A percentile compares a stretch with the other conserved stretches of the same genome.
Evolutionary conservation across 345 rosid species (phyloP).

Genomic region (Brassica napus): DNA sequence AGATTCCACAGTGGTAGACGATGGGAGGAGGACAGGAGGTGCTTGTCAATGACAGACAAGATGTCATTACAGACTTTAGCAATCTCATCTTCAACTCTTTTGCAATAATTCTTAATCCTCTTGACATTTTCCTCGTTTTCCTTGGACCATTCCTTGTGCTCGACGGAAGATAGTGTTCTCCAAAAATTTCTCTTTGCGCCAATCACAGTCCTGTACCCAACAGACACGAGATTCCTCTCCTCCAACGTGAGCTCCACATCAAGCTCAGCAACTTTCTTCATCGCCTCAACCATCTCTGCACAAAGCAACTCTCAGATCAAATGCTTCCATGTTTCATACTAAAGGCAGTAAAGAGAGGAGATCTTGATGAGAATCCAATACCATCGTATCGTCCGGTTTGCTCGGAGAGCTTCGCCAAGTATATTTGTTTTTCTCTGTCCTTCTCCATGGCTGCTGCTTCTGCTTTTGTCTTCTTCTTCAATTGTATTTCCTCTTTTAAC

Average conservation of each 20-base stretch:
- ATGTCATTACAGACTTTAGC: constrained; percentile 68
- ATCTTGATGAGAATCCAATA: constrained; percentile 13
- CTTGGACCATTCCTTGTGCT: constrained; percentile 77
- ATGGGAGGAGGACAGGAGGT: constrained; percentile 50
- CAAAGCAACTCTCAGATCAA: background rate
- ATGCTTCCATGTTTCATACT: background rate
- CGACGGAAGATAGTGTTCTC: constrained; percentile 74
- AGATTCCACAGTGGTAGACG: constrained; percentile 72
- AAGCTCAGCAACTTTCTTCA: constrained; percentile 75
- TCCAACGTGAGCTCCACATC: constrained; percentile 73
- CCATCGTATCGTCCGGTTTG: constrained; percentile 94
- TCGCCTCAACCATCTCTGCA: constrained; percentile 80
- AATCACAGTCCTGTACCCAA: constrained; percentile 84
- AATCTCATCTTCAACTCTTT: constrained; percentile 74
- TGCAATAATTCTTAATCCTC: constrained; percentile 70
- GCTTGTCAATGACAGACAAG: constrained; percentile 51
- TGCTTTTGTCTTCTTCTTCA: background rate
- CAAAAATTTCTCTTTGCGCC: constrained; percentile 76
- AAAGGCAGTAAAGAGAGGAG: background rate
- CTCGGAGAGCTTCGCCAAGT: constrained; percentile 86
- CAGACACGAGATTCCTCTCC: constrained; percentile 82
- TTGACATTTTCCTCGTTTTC: constrained; percentile 68
- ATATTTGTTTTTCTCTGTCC: constrained; percentile 79
- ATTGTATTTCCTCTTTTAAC: no score
- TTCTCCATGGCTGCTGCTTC: constrained; percentile 57